Conservation (phyloP, 129 eudicot species). For the Gnaphalium uliginosum region DNA sequence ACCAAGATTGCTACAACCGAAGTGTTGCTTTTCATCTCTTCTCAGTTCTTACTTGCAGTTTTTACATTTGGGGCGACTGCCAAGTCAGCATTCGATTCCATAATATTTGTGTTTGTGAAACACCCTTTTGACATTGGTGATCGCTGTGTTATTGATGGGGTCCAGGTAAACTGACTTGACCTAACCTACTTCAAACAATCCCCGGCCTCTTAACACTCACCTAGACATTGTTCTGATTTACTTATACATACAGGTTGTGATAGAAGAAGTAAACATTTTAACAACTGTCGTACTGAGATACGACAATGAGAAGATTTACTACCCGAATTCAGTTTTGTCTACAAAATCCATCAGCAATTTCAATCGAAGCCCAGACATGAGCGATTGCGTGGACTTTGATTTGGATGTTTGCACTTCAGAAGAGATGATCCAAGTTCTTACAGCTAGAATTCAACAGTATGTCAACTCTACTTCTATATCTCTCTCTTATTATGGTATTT, state of each 20-base stretch:
- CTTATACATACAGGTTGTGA: background rate
- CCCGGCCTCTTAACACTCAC: background rate
- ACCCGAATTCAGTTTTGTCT: background rate
- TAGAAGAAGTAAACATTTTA: background rate
- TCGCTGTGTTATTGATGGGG: background rate
- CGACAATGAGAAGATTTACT: background rate
- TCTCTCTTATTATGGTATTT: background rate
- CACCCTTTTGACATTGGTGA: slow-evolving; percentile 7
- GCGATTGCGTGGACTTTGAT: background rate
- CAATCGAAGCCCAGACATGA: background rate
- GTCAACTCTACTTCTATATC: background rate
- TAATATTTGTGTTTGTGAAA: slow-evolving; percentile 7
- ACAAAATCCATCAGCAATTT: background rate
- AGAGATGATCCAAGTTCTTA: background rate
- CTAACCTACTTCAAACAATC: background rate
- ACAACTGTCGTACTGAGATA: background rate
- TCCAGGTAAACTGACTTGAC: background rate
- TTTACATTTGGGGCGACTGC: slow-evolving; percentile 7
- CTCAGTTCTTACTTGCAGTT: slow-evolving; percentile 3
- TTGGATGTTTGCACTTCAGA: background rate
- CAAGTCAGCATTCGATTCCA: background rate
- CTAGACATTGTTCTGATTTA: background rate
- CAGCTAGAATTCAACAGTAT: background rate
- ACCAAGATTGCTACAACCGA: slow-evolving; percentile 1
- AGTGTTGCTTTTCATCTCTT: slow-evolving; percentile 11